Evolutionary conservation across 2,329 filamentous ascomycete species (phyloP).

Genomic region (Cordyceps tenuipes): DNA sequence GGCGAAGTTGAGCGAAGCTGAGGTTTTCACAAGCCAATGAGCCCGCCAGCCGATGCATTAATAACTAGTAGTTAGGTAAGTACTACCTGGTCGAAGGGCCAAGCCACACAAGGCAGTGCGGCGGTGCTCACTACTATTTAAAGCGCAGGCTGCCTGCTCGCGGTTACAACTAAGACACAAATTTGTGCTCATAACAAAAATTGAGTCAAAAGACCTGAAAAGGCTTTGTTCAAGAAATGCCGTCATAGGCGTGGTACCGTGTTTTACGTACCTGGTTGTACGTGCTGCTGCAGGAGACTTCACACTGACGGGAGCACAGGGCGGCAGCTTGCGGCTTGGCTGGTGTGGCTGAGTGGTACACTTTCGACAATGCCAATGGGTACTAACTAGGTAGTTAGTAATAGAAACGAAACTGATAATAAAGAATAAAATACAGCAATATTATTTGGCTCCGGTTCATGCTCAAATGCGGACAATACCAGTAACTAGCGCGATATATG

Average conservation of each 20-base stretch:
- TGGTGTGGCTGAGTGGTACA: not conserved
- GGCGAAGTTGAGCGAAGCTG: conserved; percentile 15
- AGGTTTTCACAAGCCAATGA: conserved; percentile 9
- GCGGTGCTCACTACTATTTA: not conserved
- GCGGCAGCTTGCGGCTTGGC: not conserved
- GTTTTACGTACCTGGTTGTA: not conserved
- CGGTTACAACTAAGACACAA: no score
- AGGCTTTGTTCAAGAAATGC: no score
- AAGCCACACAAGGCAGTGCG: conserved; percentile 4
- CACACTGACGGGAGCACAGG: not conserved
- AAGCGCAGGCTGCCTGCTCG: no score
- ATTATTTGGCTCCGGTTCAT: no score
- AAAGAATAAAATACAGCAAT: not conserved
- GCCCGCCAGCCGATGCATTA: not conserved
- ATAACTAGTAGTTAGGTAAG: not conserved
- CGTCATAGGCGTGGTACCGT: no score
- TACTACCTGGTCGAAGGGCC: not conserved
- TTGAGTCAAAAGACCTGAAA: no score
- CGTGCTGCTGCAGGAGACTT: no score
- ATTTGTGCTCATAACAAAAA: no score
- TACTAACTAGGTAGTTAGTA: no score
- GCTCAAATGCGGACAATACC: no score
- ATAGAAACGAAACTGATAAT: no score
- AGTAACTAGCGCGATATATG: no score
- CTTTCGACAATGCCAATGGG: not conserved